Evolutionary conservation across 208 protist species (phyloP), one percentile per base, ranked within the genome.

Genomic region (Leishmania turanica): DNA sequence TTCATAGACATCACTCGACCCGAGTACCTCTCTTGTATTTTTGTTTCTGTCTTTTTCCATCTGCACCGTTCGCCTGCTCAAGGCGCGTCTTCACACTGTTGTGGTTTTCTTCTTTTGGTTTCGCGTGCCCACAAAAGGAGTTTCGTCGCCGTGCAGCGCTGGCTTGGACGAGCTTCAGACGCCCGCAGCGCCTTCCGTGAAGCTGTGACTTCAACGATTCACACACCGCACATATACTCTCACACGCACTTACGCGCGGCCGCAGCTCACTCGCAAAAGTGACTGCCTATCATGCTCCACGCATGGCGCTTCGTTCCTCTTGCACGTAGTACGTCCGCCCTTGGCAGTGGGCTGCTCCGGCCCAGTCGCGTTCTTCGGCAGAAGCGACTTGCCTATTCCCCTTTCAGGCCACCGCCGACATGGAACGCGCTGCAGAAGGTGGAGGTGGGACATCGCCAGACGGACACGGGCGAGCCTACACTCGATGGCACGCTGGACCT

Each of bases 401-500:
- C 84, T 34, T 88, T 81, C 56, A 81, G 85, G 9, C 89, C 86
- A 1, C 87, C 87, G 58, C 83, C 84, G 60, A 84, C 72, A 78
- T 96, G 93, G 93, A 93, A 96, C 64, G 87, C 92, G 49, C 83
- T 97, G 80, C 91, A 90, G 40, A 87, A 94, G 70, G 80, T 97
- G 1, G 78, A 91, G 37, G 85, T 97, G 0, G 87, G 87, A 1
- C 78, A 88, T 72, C 77, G 88, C n/a, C 85, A 88, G 66, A 96
- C 93, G 1, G 88, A 93, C 64, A 88, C 84, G 34, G 92, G 87
- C 64, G 88, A 92, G 64, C 77, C 90, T 1, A 97, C 95, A 15
- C 88, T 97, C 15, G 95, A 97, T 73, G 91, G 91, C 65, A 96
- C 93, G 40, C 80, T 97, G 7, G 95, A 97, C 75, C 80, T 92